These are phyloP conservation scores for Gilbertella persicaria DNA, from an alignment of 371 early-diverging fungal species.

Conservation along the genomic window DNA sequence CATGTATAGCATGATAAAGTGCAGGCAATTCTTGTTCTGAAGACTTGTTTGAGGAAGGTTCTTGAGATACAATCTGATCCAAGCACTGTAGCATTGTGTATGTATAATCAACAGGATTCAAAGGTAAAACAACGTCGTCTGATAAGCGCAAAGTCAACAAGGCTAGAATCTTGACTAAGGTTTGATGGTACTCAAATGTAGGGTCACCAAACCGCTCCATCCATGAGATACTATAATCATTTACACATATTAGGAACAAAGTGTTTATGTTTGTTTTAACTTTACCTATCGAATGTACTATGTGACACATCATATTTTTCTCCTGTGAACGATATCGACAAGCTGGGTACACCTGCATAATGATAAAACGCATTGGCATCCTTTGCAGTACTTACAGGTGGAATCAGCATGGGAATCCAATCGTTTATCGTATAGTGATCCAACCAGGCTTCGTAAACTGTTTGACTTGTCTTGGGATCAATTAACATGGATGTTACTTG, in stretches of 20 bases:
- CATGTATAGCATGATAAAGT: neutral
- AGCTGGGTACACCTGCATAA: slow-evolving; percentile 59
- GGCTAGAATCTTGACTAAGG: slow-evolving; percentile 47
- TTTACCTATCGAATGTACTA: slow-evolving; percentile 58
- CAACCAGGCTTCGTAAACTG: slow-evolving; percentile 58
- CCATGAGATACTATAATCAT: slow-evolving; percentile 26
- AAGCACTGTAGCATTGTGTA: slow-evolving; percentile 11
- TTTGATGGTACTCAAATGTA: slow-evolving; percentile 54
- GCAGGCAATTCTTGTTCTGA: neutral
- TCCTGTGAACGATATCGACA: slow-evolving; percentile 54
- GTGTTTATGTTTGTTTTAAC: neutral
- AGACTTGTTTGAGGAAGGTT: neutral
- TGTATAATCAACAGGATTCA: slow-evolving; percentile 44
- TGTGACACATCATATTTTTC: slow-evolving; percentile 53
- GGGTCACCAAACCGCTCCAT: slow-evolving; percentile 66
- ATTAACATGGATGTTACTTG: slow-evolving; percentile 51
- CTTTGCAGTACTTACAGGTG: slow-evolving; percentile 33
- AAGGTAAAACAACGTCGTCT: slow-evolving; percentile 32
- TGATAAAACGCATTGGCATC: slow-evolving; percentile 62
- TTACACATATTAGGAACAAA: neutral
- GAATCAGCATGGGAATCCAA: slow-evolving; percentile 36
- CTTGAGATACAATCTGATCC: neutral
- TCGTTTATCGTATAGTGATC: slow-evolving; percentile 16
- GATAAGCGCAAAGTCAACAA: slow-evolving; percentile 37
- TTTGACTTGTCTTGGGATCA: slow-evolving; percentile 49